Evolutionary conservation across 176 grass and related monocot genomes (phyloP), one percentile per base, ranked within the genome.

Genomic region (Oropetium thomaeum): DNA sequence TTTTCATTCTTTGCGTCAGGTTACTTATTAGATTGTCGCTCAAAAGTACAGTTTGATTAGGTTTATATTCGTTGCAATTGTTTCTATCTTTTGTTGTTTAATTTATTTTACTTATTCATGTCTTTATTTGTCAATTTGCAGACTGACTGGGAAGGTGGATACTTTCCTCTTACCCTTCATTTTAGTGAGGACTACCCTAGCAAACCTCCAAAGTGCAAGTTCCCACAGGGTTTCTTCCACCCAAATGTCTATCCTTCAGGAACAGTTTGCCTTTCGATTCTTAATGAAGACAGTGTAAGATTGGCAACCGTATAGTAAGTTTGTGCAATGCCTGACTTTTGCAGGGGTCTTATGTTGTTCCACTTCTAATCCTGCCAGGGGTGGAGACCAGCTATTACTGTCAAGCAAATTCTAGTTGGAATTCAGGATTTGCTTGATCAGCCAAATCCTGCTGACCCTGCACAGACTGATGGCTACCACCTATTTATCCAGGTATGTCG

Each of bases 371-470:
- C 19, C 7, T 83, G 58, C 52, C 71, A 99, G 96, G 91, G 89
- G 15, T 95, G 91, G 96, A 92, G 91, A 85, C 96, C 96, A 7
- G 96, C 96, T 38, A 99, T 99, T 71, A 94, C 96, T 26, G 91
- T 98, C 11, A 98, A 98, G 77, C 96, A 98, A 40, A 98, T 98
- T 69, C 81, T 94, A 15, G 87, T 98, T 17, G 96, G 91, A 61
- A 94, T 98, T 20, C 96, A 95, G 63, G 91, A 99, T 62, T 84
- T 99, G 79, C 89, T 99, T 62, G 91, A 99, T 81, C 89, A 80
- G 43, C 91, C 96, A 22, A 99, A 99, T 67, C 86, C 96, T 39
- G 84, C 87, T 51, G 91, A 95, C 63, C 91, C 96, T 67, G 91
- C 91, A 29, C 96, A 94, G 84, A 99, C 91, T 12, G 96, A 99